phyloP scores from a whole-genome alignment of 257 asterid species.

The Fraxinus excelsior region DNA sequence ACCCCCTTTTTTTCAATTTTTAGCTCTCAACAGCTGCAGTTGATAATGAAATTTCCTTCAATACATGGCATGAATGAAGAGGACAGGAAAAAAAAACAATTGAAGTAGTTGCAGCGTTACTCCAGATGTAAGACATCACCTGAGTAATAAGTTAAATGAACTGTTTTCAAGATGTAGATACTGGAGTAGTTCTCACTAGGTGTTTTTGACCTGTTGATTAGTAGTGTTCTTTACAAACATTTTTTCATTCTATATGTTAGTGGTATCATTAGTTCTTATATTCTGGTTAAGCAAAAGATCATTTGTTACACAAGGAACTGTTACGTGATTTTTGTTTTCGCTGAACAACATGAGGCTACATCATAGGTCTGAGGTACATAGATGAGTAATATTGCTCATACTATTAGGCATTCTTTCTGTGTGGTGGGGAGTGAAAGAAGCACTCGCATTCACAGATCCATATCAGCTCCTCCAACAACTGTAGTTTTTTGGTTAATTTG shows the following conservation, averaged over 20 bases:
- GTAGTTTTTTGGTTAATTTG: neutral
- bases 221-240: neutral
- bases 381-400: neutral
- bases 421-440: neutral
- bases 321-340: neutral
- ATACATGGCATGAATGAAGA: no score
- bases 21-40: no score
- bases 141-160: no score
- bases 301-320: neutral
- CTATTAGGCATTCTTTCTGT: neutral
- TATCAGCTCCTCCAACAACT: neutral
- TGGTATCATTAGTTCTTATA: neutral
- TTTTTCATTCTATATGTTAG: neutral
- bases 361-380: neutral
- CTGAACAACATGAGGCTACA: neutral
- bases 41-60: no score
- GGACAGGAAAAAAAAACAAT: no score
- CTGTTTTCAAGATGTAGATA: no score
- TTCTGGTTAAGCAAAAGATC: neutral
- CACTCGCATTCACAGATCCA: neutral
- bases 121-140: no score
- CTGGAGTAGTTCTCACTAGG: no score
- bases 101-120: no score
- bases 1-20: neutral
- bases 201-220: neutral